A percentile compares a stretch with the other conserved stretches of the same genome.
These are phyloP conservation scores for Mycena floridula DNA, from an alignment of 768 basidiomycete genomes.

Conservation along the genomic window DNA sequence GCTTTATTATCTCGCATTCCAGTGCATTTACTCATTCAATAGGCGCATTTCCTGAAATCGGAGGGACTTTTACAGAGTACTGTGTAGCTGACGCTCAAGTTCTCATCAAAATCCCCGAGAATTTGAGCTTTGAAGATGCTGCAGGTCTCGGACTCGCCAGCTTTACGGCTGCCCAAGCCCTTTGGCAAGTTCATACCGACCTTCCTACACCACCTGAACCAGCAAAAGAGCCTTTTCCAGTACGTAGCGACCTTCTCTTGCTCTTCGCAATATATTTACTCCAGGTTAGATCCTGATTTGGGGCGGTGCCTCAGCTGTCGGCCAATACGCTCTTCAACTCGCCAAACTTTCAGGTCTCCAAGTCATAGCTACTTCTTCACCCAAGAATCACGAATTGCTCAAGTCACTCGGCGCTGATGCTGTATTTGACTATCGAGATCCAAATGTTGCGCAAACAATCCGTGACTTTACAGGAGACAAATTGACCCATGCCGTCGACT, in stretches of 20 bases:
- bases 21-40: neutral
- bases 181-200: slow-evolving; percentile 9
- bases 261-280: neutral
- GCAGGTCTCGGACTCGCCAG: slow-evolving; percentile 10
- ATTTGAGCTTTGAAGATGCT: slow-evolving; percentile 11
- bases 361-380: slow-evolving; percentile 34
- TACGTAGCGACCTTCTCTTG: neutral
- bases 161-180: slow-evolving; percentile 12
- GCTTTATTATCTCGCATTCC: neutral
- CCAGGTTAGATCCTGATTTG: slow-evolving; percentile 5
- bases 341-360: slow-evolving; percentile 30
- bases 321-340: slow-evolving; percentile 31
- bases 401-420: slow-evolving; percentile 33
- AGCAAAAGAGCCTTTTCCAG: slow-evolving; percentile 8
- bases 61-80: slow-evolving; percentile 11
- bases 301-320: slow-evolving; percentile 15
- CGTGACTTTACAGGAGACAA: slow-evolving; percentile 13
- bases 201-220: slow-evolving; percentile 11
- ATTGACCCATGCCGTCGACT: slow-evolving; percentile 16
- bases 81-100: slow-evolving; percentile 13
- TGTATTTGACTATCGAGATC: slow-evolving; percentile 27
- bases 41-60: slow-evolving; percentile 1
- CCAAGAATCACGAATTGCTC: slow-evolving; percentile 29
- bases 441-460: slow-evolving; percentile 16
- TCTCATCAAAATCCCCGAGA: slow-evolving; percentile 9